Evolutionary conservation across 2,329 filamentous ascomycete species (phyloP), one percentile per base, ranked within the genome.

Genomic region (Diaporthe destruens): DNA sequence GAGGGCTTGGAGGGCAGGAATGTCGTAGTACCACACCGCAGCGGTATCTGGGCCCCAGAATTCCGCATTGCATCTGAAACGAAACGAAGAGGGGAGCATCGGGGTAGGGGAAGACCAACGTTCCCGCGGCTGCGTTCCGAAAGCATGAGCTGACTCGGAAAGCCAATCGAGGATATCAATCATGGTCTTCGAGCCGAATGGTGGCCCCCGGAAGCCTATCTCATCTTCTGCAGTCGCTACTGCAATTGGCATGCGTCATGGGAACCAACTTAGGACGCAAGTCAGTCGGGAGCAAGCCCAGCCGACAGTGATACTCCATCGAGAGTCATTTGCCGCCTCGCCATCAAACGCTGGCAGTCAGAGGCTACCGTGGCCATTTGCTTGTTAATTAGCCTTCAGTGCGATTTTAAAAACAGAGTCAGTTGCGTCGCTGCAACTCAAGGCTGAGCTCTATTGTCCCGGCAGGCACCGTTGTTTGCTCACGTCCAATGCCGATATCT

Each of bases 241-340:
- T 53, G 32, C 25, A 51, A 49, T 53, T 65, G 47, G 32, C 61
- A 39, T 66, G 61, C 61, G 61, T 66, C 61, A 66, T 53, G 34
- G 47, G 61, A 23, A 47, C 47, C 61, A 66, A 66, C 51, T 66
- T 32, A 66, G 29, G 32, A 53, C 44, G n/a, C 47, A 66, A 39
- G 61, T 53, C 61, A 29, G 61, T 66, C 47, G 39, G 54, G 44
- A 42, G 44, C 63, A 69, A 57, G 66, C 42, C 56, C 63, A 61
- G 51, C 71, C 71, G 63, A 66, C 54, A 39, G 49, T 54, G 61
- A 65, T 44, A 47, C 71, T 68, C 32, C 32, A 53, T 56, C 42
- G 53, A 69, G 63, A 72, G 71, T 69, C 53, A 72, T 69, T 69
- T 69, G 67, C 61, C 54, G 63, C 71, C 49, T 72, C 42, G 63